Evolutionary conservation across 2,329 filamentous ascomycete genomes (phyloP).

Genomic region (Fonsecaea nubica): DNA sequence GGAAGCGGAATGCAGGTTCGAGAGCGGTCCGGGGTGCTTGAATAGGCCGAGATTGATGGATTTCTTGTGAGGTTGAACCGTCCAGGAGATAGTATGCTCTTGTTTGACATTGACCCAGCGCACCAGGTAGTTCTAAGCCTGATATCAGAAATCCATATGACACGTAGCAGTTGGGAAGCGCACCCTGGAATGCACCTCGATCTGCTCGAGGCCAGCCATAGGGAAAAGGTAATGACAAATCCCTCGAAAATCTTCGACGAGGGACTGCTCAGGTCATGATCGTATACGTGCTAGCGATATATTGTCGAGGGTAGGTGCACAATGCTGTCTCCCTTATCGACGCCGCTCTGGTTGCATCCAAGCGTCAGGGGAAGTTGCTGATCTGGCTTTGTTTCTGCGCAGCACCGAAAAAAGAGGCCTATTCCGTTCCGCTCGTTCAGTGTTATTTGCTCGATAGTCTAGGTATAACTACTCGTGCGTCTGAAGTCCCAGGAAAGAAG

Average conservation of each 20-base stretch:
- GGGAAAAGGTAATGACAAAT: slow-evolving; percentile 3
- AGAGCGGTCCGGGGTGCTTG: slow-evolving; percentile 81
- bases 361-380: neutral
- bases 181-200: slow-evolving; percentile 98
- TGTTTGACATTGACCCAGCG: slow-evolving; percentile 94
- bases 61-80: slow-evolving; percentile 95
- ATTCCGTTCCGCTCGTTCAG: neutral
- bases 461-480: neutral
- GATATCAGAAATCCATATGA: slow-evolving; percentile 16
- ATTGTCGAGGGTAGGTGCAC: neutral
- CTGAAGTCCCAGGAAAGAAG: neutral
- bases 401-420: neutral
- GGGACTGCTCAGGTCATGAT: slow-evolving; percentile 9
- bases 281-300: neutral
- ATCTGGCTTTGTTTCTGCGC: slow-evolving; percentile 1
- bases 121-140: slow-evolving; percentile 85
- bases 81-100: slow-evolving; percentile 95
- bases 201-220: slow-evolving; percentile 95
- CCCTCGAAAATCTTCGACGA: neutral
- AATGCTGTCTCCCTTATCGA: neutral
- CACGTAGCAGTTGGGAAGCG: slow-evolving; percentile 39
- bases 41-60: slow-evolving; percentile 98
- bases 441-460: neutral
- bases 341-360: neutral
- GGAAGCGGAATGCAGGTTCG: slow-evolving; percentile 52